Conservation (phyloP, 2,329 filamentous ascomycete species). For the Trichoderma sp. region DNA sequence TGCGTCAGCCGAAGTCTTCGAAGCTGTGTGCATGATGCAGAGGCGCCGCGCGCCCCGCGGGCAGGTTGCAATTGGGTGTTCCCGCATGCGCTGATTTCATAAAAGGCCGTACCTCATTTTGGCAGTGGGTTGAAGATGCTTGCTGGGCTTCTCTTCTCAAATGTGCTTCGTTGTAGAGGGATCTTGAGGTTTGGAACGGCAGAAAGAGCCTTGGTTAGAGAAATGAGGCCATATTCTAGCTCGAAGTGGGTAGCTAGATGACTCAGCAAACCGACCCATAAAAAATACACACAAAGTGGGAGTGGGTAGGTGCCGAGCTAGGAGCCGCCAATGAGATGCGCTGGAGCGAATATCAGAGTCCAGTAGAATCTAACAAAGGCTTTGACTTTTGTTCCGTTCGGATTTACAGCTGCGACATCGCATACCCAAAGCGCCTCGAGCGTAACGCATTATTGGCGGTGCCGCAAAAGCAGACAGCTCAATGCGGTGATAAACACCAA, state of each 20-base stretch:
- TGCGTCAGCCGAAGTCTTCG: slow-evolving; percentile 11
- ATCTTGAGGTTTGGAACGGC: slow-evolving; percentile 25
- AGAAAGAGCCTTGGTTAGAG: slow-evolving; percentile 32
- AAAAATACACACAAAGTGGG: background rate
- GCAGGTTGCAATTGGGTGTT: slow-evolving; percentile 10
- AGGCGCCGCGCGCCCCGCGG: background rate
- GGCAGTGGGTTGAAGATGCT: slow-evolving; percentile 33
- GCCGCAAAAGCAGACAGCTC: background rate
- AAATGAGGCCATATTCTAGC: slow-evolving; percentile 45
- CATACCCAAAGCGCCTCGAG: background rate
- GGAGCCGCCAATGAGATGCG: slow-evolving; percentile 14
- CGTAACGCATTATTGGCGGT: background rate
- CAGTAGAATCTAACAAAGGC: background rate
- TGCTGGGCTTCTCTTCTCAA: slow-evolving; percentile 30
- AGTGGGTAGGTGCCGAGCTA: background rate
- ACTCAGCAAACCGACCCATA: slow-evolving; percentile 38
- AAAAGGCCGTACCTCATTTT: slow-evolving; percentile 45
- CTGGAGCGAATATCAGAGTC: background rate
- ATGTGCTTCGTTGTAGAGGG: slow-evolving; percentile 31
- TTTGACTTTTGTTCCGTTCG: background rate
- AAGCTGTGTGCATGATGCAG: slow-evolving; percentile 3
- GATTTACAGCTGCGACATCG: background rate
- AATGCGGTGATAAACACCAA: slow-evolving; percentile 32
- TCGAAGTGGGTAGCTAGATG: slow-evolving; percentile 34
- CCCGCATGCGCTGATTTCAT: background rate